Evolutionary conservation across 805 yeast genomes (phyloP), one percentile per base, ranked within the genome.

Genomic region (Schwanniomyces vanrijiae): DNA sequence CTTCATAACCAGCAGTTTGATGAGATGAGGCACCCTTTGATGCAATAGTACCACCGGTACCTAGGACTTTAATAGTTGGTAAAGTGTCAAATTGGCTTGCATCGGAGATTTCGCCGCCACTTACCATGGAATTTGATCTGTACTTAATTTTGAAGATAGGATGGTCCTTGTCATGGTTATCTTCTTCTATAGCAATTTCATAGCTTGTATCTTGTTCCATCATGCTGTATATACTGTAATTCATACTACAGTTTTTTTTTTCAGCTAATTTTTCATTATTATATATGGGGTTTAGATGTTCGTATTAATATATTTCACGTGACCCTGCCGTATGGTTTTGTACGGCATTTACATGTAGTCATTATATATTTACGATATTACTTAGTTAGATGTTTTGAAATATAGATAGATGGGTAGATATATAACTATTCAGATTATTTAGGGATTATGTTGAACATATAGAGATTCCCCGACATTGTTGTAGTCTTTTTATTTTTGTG

Each of bases 41-140:
- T 2, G 78, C 78, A 43, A 73, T 73, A 13, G 78, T 73, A 10
- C 78, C 78, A 4, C 78, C 78, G 5, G 78, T 73, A 1, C 77
- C 78, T 34, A 73, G 56, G 13, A 73, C 69, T 44, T 71, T 73
- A 35, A 73, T 66, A 3, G 56, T 56, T 1, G 78, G 78, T 43
- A 68, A 50, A 19, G 45, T 41, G n/a, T 45, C 50, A 26, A 18
- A 43, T 6, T 29, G 42, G 3, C 49, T 42, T n/a, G 46, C 37
- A 16, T 53, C 56, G 3, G 61, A 55, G 11, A 46, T 16, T 3
- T 43, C 54, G 2, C 48, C 46, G 9, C 46, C 45, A 3, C 61
- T 59, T 7, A 50, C 52, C 3, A 62, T 41, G 4, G 75, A 69
- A 47, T 63, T 66, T 42, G 67, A 61, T 22, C 75, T 51, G 55